Base-by-base conservation (phyloP, 208 protist genomes). In the Phytomonas sp. region DNA sequence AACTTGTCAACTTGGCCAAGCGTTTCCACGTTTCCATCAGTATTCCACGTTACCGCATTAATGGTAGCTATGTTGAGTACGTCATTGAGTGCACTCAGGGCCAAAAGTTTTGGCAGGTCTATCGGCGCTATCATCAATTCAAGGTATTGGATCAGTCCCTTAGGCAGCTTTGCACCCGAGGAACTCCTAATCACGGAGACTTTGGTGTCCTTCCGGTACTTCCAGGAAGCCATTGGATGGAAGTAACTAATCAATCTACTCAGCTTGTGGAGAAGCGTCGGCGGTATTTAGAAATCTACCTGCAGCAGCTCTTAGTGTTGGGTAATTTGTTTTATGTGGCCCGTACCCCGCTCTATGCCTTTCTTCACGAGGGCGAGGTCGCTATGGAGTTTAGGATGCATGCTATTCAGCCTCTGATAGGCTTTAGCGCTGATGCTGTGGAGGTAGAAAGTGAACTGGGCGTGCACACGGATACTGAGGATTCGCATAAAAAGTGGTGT, bases 91-190 rank as follows among this genome's bases (percentile, higher is more conserved):
- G 86, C 60, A 75, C 75, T 28, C 74, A 68, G 34, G 81, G 62
- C 60, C 71, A 74, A 67, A 70, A 72, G 53, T 68, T 72, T 9
- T 92, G 86, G 84, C 79, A 83, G 0, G 87, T 95, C 26, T 89
- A 86, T 72, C 78, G 89, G 8, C 86, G 89, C 23, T 95, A 95
- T 64, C 86, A 95, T 43, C 85, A 92, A 73, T 95, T 95, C 59
- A 92, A 89, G 60, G 51, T 73, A 4, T 79, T 95, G 28, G 85
- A 92, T 61, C 82, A 84, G 26, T 76, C 75, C 32, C 80, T 95
- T 36, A 72, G 73, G n/a, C 80, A 87, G 51, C 67, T 88, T 7
- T 94, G 85, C 70, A 64, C 61, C 40, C 64, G 23, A 67, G 71
- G 34, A 64, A 81, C 43, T 72, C 71, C 29, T 66, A 70, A 78